Evolutionary conservation across 2,329 filamentous ascomycete species (phyloP), one percentile per base, ranked within the genome.

Genomic region (Huntiella bhutanensis): DNA sequence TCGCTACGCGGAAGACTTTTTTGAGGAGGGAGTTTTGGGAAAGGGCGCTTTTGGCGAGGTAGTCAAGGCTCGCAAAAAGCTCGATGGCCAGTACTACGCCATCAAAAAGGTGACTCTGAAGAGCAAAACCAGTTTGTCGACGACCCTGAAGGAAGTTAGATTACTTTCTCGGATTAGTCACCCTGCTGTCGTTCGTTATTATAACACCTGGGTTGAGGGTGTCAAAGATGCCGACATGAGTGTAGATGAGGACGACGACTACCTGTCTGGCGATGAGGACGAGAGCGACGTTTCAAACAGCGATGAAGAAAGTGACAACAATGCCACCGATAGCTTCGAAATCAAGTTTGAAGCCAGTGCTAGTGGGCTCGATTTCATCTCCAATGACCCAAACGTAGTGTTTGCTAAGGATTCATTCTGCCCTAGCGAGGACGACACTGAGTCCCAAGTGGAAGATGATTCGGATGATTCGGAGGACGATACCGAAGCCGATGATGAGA

Each of bases 1-100:
- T 1, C 75, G 88, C 51, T 98, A 94, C 57, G 73, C 72, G 8
- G 82, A 82, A 55, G 91, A 96, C 55, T 98, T 93, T 61, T 78
- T 87, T 13, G 87, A 96, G 61, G 79, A 91, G 56, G 85, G 84
- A 11, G 75, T 82, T 4, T 68, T 98, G 10, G 91, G 91, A 3
- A 92, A 88, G 59, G 91, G 91, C 38, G 91, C 88, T 0, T 98
- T 94, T 62, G 91, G 91, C 4, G 85, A 95, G 62, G 91, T 98
- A 16, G 85, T 96, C 47, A 92, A 94, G 59, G 88, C 88, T 2
- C 75, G 88, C 32, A 93, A 94, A 60, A 94, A 91, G 63, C 74
- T 95, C 3, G 91, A 96, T 58, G 84, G 84, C 1, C 82, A 87
- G 49, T 80, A 92, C 38, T 98, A 96, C 61, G 91, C 91, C 13